A percentile compares a stretch with the other conserved stretches of the same genome.
These are phyloP conservation scores for Ceratonia siliqua DNA, from an alignment of 306 rosid species.

Conservation along the genomic window DNA sequence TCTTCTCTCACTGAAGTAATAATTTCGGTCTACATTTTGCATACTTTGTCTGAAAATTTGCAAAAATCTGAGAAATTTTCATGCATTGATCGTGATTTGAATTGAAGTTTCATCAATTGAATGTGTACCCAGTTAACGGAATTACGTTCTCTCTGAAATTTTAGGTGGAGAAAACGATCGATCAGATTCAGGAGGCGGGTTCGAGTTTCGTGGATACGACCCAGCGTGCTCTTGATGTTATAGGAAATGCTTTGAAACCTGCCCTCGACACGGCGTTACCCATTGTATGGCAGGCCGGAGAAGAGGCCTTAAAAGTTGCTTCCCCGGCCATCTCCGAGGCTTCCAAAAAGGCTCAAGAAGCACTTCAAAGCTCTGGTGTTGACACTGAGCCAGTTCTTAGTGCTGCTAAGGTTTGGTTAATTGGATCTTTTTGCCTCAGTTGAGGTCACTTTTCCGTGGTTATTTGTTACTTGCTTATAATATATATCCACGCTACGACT, in stretches of 20 bases:
- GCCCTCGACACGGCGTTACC: conserved; percentile 75
- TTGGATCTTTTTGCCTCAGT: not conserved
- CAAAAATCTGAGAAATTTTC: not conserved
- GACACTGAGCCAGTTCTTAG: conserved; percentile 62
- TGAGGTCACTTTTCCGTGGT: not conserved
- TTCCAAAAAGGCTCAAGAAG: conserved; percentile 79
- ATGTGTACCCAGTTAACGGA: conserved; percentile 18
- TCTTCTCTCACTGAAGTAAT: conserved; percentile 79
- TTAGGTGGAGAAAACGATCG: conserved; percentile 82
- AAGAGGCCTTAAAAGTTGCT: conserved; percentile 73
- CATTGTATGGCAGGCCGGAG: conserved; percentile 69
- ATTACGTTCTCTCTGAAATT: not conserved
- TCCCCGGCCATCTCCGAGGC: conserved; percentile 82
- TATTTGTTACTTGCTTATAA: not conserved
- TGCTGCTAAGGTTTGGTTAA: conserved; percentile 73
- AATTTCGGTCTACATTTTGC: not conserved
- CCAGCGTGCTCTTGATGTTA: conserved; percentile 44
- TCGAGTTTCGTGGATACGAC: conserved; percentile 58
- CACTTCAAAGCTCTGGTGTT: conserved; percentile 71
- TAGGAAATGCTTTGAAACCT: conserved; percentile 70
- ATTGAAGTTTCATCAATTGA: not conserved
- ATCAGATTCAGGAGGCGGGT: conserved; percentile 75
- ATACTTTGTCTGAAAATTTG: not conserved
- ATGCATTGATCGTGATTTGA: no score
- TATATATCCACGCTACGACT: not conserved